A percentile compares a stretch with the other conserved stretches of the same genome.
Evolutionary conservation across 805 yeast species (phyloP).

Genomic region (Cyberlindnera subsufficiens): DNA sequence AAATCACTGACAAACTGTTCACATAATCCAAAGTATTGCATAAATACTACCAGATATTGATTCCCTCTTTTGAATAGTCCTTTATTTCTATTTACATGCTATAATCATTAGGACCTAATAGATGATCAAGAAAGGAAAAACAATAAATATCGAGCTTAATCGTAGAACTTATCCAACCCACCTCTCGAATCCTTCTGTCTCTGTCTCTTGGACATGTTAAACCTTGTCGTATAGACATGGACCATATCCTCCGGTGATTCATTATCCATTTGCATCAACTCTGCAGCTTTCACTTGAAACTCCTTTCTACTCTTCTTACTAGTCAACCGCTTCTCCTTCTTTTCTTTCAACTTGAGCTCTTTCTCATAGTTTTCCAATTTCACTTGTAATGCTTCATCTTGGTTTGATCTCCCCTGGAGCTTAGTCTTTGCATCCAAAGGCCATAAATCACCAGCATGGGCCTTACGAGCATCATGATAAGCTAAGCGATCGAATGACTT

Average conservation of each 20-base stretch:
- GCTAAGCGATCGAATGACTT: conserved; percentile 66
- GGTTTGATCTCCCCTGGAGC: conserved; percentile 30
- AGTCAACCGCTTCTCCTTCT: conserved; percentile 12
- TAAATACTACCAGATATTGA: too few species aligned
- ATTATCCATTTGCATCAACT: conserved; percentile 8
- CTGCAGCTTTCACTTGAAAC: conserved; percentile 9
- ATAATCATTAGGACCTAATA: background rate
- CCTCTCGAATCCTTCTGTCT: conserved; percentile 21
- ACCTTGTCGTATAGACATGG: conserved; percentile 19
- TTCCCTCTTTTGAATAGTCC: too few species aligned
- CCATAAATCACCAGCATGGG: conserved; percentile 85
- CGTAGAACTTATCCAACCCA: conserved; percentile 5
- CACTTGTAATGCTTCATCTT: conserved; percentile 22
- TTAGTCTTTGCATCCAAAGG: conserved; percentile 58
- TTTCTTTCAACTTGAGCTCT: conserved; percentile 18
- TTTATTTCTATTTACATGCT: conserved; percentile 1
- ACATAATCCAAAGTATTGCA: too few species aligned
- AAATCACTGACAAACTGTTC: too few species aligned
- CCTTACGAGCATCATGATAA: conserved; percentile 89
- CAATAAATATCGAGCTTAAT: background rate
- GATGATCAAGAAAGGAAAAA: background rate
- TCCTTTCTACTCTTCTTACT: conserved; percentile 13
- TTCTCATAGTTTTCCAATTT: conserved; percentile 30
- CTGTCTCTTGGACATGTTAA: conserved; percentile 21
- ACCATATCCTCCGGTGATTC: conserved; percentile 20